Base-by-base conservation (phyloP, 345 rosid genomes). In the Erysimum cheiranthoides region DNA sequence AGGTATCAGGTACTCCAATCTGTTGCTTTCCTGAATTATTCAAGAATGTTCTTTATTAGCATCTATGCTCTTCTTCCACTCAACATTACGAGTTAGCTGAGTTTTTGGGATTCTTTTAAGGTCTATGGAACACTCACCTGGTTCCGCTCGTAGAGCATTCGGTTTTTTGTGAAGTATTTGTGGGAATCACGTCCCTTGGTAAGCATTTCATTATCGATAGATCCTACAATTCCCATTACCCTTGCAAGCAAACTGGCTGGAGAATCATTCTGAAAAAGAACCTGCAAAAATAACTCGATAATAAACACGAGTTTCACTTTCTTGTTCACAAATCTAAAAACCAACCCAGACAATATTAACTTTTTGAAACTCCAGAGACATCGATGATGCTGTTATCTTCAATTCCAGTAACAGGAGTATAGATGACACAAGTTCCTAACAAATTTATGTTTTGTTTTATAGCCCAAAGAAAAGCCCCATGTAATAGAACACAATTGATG, bases 231-330 rank as follows among this genome's bases (percentile, higher is more conserved):
- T 74, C 99, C 98, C 28, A 91, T 87, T 21, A 93, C 96, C 71
- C 98, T 86, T 32, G 97, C 96, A 72, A 96, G 88, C 70, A 96
- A 85, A 38, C 98, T 96, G 18, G 93, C 96, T 36, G 98, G 91
- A 28, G 99, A 96, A 86, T 96, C 99, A 79, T 93, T 96, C 83
- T 96, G 98, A 82, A 96, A 96, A 42, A 96, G 92, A 61, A 96
- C 99, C 99, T 79, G 67, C 60, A 56, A 68, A 34, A n/a, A 34
- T 8, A 53, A 18, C 32, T 18, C 66, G 1, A 67, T 12, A 14
- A 0, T 59, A 34, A 31, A 56, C 65, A 50, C 60, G 25, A 0
- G 27, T 11, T 65, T 47, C 40, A 30, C 30, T 7, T 13, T 40
- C 12, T 39, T 13, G 68, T 43, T 2, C 52, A 5, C 39, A 31